Evolutionary conservation across 306 rosid genomes (phyloP).

Genomic region (Vigna trinervia): DNA sequence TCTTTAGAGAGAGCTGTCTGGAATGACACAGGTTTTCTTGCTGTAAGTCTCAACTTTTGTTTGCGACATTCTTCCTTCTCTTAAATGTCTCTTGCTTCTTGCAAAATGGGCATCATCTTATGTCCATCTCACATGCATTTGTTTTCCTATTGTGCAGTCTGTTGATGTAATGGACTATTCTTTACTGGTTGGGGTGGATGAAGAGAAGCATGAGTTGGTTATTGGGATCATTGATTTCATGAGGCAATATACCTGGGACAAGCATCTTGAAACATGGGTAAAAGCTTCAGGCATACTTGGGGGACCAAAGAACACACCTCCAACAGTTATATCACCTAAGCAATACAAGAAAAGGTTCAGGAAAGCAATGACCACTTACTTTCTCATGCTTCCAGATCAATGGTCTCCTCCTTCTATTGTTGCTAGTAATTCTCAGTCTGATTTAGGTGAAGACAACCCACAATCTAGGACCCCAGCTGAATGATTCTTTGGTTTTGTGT

Average conservation of each 20-base stretch:
- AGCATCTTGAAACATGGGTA: constrained; percentile 99
- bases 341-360: constrained; percentile 97
- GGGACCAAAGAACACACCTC: constrained; percentile 84
- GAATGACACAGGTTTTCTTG: constrained; percentile 96
- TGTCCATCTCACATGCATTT: constrained; percentile 18
- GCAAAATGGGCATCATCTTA: constrained; percentile 19
- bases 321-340: constrained; percentile 90
- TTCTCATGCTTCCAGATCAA: constrained; percentile 97
- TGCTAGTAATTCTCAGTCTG: constrained; percentile 75
- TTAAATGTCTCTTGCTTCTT: constrained; percentile 6
- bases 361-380: constrained; percentile 96
- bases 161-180: constrained; percentile 98
- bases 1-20: constrained; percentile 93
- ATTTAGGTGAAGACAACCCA: constrained; percentile 63
- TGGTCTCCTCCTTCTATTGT: constrained; percentile 74
- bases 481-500: constrained; percentile 52
- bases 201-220: constrained; percentile 89
- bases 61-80: constrained; percentile 18
- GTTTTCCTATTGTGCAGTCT: constrained; percentile 61
- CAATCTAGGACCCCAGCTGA: constrained; percentile 57
- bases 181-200: constrained; percentile 90
- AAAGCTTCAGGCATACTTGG: constrained; percentile 98
- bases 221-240: constrained; percentile 95
- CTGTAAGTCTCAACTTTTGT: constrained; percentile 64
- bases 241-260: constrained; percentile 99